Conservation (phyloP, 2,329 filamentous ascomycete species). For the Colletotrichum sp. region DNA sequence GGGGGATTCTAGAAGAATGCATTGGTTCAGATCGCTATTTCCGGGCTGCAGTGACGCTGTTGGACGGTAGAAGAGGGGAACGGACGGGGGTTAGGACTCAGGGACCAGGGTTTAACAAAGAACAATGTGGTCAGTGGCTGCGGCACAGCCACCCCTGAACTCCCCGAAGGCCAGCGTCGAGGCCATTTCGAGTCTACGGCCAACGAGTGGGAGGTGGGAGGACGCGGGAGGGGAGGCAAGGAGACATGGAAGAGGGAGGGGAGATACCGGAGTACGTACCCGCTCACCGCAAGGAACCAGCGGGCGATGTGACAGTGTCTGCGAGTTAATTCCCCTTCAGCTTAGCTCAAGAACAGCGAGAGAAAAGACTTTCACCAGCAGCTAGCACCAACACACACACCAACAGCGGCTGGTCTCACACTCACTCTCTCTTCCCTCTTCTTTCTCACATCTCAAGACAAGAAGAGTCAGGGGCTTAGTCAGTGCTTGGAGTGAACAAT, state of each 20-base stretch:
- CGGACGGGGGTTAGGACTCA: not conserved
- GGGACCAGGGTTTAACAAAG: not conserved
- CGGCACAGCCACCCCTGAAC: constrained; percentile 3
- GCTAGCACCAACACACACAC: not conserved
- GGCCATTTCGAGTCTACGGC: not conserved
- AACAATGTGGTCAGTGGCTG: constrained; percentile 9
- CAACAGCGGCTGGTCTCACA: not conserved
- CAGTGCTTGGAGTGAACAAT: not conserved
- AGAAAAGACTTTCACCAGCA: not conserved
- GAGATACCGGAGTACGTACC: not conserved
- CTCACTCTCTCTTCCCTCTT: not conserved
- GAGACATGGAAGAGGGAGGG: not conserved
- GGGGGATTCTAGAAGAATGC: not conserved
- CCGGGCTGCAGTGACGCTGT: not conserved
- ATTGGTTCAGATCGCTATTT: not conserved
- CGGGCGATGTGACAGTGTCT: not conserved
- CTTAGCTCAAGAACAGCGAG: not conserved
- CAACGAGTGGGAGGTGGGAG: not conserved
- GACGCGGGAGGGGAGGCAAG: not conserved
- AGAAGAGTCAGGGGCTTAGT: not conserved
- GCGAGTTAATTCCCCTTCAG: not conserved
- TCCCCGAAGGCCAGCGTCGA: not conserved
- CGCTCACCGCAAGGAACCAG: not conserved
- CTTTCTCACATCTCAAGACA: not conserved
- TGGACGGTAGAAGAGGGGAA: not conserved